Evolutionary conservation across 1,139 yeast species (phyloP).

Genomic region (Waltiozyma sp.): DNA sequence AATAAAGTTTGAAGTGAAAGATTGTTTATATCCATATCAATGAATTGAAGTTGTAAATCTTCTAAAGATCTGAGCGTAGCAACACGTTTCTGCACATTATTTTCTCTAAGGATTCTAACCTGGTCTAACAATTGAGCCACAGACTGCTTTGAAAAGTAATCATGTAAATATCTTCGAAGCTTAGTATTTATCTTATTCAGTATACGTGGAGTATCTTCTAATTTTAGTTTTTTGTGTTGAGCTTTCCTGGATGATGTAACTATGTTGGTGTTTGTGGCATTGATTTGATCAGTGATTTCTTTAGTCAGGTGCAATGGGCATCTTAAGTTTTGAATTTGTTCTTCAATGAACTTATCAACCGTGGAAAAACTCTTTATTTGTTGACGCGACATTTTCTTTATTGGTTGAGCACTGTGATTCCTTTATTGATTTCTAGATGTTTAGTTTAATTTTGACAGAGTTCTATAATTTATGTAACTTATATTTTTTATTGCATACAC

Average conservation of each 20-base stretch:
- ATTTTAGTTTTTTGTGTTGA: neutral
- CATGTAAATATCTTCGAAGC: neutral
- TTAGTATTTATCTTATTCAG: neutral
- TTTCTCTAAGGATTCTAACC: conserved; percentile 9
- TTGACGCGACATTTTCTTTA: neutral
- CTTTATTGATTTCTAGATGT: too few relatives aligned
- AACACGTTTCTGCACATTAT: conserved; percentile 2
- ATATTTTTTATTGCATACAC: too few relatives aligned
- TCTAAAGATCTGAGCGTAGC: conserved; percentile 4
- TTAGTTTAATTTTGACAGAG: too few relatives aligned
- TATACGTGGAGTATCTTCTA: neutral
- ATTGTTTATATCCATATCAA: neutral
- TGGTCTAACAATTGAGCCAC: conserved; percentile 14
- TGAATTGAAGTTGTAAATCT: conserved; percentile 1
- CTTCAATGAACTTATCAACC: neutral
- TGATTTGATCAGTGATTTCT: neutral
- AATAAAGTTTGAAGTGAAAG: neutral
- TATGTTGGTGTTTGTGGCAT: neutral
- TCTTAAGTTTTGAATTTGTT: neutral
- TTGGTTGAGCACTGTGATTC: too few relatives aligned
- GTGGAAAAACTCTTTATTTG: neutral
- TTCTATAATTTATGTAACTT: too few relatives aligned
- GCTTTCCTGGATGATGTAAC: neutral
- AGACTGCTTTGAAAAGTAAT: conserved; percentile 14
- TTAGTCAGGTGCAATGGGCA: neutral